These are phyloP conservation scores for Talaromyces albobiverticillius DNA, from an alignment of 2,329 filamentous ascomycete genomes.

Conservation along the genomic window DNA sequence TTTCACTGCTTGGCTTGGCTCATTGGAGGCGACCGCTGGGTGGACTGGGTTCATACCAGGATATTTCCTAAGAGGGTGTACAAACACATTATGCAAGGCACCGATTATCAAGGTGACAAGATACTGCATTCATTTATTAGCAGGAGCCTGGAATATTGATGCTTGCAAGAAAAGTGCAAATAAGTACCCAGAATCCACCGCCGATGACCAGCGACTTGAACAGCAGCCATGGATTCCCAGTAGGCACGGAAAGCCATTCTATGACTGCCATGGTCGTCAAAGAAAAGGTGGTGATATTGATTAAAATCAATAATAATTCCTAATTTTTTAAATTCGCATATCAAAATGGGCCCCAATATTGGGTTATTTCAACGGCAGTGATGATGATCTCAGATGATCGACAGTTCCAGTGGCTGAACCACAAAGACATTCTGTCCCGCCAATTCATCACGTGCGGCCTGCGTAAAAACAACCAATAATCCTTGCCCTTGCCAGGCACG, in stretches of 20 bases:
- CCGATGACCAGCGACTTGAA: not conserved
- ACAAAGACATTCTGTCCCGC: too few relatives aligned
- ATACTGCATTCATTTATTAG: not conserved
- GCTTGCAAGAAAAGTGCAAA: not conserved
- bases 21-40: too few relatives aligned
- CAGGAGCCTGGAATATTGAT: not conserved
- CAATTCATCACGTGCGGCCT: too few relatives aligned
- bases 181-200: not conserved
- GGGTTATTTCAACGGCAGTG: not conserved
- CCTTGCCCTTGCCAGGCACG: too few relatives aligned
- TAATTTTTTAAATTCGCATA: not conserved
- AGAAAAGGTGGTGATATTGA: not conserved
- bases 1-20: not conserved
- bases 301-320: not conserved
- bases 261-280: not conserved
- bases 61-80: slow-evolving; percentile 11
- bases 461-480: too few relatives aligned
- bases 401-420: too few relatives aligned
- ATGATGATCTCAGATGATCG: too few relatives aligned
- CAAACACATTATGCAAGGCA: slow-evolving; percentile 9
- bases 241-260: not conserved
- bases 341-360: not conserved
- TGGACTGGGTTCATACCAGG: not conserved
- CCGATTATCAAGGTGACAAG: not conserved
- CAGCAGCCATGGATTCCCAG: not conserved